phyloP scores from a whole-genome alignment of 108 stramenopile genomes.

The Thalassiosira profunda region DNA sequence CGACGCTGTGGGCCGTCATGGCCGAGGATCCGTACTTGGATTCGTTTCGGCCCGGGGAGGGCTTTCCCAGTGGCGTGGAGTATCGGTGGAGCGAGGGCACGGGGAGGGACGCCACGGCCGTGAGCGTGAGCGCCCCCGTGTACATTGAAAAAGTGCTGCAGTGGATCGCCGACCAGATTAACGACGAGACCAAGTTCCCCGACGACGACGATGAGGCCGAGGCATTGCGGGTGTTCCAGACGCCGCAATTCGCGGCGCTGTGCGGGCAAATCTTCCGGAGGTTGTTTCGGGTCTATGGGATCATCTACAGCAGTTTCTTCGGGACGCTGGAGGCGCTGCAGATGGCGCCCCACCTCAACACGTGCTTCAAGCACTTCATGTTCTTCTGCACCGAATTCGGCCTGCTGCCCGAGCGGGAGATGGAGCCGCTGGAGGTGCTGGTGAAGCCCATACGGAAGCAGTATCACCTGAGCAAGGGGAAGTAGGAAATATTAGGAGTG shows the following conservation, averaged over 20 bases:
- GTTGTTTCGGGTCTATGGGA: slow-evolving; percentile 93
- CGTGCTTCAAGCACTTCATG: slow-evolving; percentile 95
- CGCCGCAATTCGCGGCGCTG: slow-evolving; percentile 87
- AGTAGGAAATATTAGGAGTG: slow-evolving; percentile 13
- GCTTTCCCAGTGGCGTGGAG: slow-evolving; percentile 90
- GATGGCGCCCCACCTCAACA: slow-evolving; percentile 93
- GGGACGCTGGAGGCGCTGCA: slow-evolving; percentile 90
- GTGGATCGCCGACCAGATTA: slow-evolving; percentile 93
- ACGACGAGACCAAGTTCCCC: slow-evolving; percentile 91
- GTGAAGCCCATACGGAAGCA: slow-evolving; percentile 92
- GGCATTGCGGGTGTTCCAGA: slow-evolving; percentile 85
- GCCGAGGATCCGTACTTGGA: slow-evolving; percentile 87
- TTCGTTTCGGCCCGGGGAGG: slow-evolving; percentile 90
- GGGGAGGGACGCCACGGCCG: slow-evolving; percentile 59
- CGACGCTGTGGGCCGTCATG: slow-evolving; percentile 93
- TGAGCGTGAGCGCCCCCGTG: slow-evolving; percentile 83
- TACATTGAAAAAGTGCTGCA: slow-evolving; percentile 90
- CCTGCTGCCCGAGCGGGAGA: slow-evolving; percentile 88
- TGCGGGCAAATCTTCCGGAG: slow-evolving; percentile 90
- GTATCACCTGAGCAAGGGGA: slow-evolving; percentile 78
- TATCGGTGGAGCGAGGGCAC: slow-evolving; percentile 84
- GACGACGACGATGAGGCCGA: slow-evolving; percentile 92
- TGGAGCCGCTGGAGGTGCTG: slow-evolving; percentile 89
- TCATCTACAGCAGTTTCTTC: slow-evolving; percentile 90
- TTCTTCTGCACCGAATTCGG: slow-evolving; percentile 94